Base-by-base conservation (phyloP, 371 early-diverging fungal genomes). In the Mortierella sp. region DNA sequence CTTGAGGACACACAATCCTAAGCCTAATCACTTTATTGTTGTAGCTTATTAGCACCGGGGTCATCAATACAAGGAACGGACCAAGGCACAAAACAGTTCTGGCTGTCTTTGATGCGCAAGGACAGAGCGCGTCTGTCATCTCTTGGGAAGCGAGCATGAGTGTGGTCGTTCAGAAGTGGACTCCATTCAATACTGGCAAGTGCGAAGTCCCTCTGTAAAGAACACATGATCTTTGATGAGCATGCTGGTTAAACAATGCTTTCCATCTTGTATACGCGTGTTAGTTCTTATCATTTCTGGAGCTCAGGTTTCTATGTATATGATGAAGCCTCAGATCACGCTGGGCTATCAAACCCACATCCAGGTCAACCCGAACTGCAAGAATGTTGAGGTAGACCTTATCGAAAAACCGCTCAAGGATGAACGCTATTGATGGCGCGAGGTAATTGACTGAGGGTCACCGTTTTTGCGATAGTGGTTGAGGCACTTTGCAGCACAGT, bases 371-470 rank as follows among this genome's bases (percentile, higher is more conserved):
- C 78, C 78, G 0, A 17, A 37, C 8, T 76, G 78, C 66, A 76
- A 76, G 55, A 70, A 69, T 14, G 55, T 70, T 1, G 78, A 76
- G 60, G 75, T 68, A n/a, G n/a, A n/a, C n/a, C n/a, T n/a, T n/a
- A n/a, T n/a, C n/a, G n/a, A n/a, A n/a, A n/a, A n/a, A n/a, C n/a
- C n/a, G n/a, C n/a, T n/a, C n/a, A n/a, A n/a, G n/a, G n/a, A n/a
- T n/a, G n/a, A n/a, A n/a, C n/a, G 2, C 3, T 31, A 4, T 1
- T 26, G 14, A 26, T 15, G n/a, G 39, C 6, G 39, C n/a, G n/a
- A n/a, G n/a, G n/a, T n/a, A n/a, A 12, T 15, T 27, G 3, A 46
- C 31, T 49, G 42, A 55, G 17, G 6, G 6, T 12, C 17, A 11
- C 60, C 0, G 39, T 39, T 49, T 21, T 46, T 14, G n/a, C n/a